Conservation (phyloP, 176 grass and related monocot genomes). For the Phoenix roebelenii region DNA sequence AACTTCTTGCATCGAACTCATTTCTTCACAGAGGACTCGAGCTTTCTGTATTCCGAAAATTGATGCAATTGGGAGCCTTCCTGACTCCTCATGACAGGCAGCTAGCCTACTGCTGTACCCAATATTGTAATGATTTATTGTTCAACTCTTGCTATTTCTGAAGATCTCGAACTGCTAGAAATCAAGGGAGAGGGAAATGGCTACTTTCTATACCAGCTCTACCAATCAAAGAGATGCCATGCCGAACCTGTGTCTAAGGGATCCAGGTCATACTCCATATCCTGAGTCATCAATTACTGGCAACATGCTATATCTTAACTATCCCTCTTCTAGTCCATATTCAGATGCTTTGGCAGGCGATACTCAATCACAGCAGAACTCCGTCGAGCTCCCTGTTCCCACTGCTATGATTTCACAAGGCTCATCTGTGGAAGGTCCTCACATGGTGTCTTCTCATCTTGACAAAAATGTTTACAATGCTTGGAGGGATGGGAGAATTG, state of each 20-base stretch:
- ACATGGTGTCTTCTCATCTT: constrained; percentile 9
- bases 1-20: too few species aligned
- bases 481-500: constrained; percentile 28
- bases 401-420: constrained; percentile 37
- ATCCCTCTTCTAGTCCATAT: constrained; percentile 35
- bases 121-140: constrained; percentile 11
- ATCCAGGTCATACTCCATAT: constrained; percentile 3
- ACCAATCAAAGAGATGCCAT: constrained; percentile 42
- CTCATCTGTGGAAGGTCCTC: constrained; percentile 10
- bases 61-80: not conserved
- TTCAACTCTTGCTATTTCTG: constrained; percentile 14
- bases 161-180: constrained; percentile 13
- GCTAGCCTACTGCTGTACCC: not conserved
- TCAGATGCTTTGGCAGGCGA: constrained; percentile 32
- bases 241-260: not conserved
- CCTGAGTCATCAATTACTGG: not conserved
- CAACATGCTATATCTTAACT: constrained; percentile 43
- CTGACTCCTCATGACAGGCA: constrained; percentile 13
- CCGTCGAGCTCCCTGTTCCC: constrained; percentile 39
- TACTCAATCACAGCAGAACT: constrained; percentile 15
- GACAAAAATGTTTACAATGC: constrained; percentile 11
- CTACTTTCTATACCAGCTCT: constrained; percentile 63
- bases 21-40: constrained; percentile 11
- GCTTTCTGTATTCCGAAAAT: not conserved
- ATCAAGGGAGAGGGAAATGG: constrained; percentile 28